phyloP scores from a whole-genome alignment of 257 asterid species.

The Galeopsis tetrahit region DNA sequence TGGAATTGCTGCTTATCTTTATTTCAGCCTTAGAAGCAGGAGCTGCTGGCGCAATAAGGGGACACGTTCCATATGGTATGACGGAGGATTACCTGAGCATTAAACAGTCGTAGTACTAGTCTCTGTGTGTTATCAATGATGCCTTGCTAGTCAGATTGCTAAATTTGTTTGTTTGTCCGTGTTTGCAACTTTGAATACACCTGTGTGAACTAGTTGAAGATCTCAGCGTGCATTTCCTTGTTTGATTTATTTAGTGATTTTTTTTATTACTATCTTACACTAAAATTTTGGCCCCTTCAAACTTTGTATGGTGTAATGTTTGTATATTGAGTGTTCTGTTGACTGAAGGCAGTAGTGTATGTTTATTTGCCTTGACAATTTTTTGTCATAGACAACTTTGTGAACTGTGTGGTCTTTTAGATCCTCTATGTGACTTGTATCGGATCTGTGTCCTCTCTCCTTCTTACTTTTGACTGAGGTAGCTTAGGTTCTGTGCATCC shows the following conservation, averaged over 20 bases:
- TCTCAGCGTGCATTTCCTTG: not conserved
- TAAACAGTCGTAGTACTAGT: conserved; percentile 31
- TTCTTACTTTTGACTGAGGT: not conserved
- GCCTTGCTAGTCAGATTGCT: conserved; percentile 15
- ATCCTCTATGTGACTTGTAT: not conserved
- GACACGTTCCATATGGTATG: conserved; percentile 64
- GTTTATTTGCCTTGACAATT: not conserved
- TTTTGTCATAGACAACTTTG: not conserved
- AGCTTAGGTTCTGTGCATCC: conserved; percentile 12
- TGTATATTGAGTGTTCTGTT: not conserved
- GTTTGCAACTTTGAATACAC: conserved; percentile 10
- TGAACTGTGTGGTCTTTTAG: not conserved
- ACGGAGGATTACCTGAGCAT: conserved; percentile 50
- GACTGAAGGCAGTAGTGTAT: not conserved
- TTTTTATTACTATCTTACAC: not conserved
- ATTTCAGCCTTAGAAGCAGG: conserved; percentile 53
- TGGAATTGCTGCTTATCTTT: conserved; percentile 43
- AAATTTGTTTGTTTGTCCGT: conserved; percentile 2
- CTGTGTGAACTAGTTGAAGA: not conserved
- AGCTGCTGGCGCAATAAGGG: conserved; percentile 65
- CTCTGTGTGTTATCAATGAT: conserved; percentile 15
- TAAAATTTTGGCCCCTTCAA: not conserved
- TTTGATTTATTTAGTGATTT: not conserved
- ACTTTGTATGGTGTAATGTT: not conserved
- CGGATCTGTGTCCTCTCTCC: not conserved